Conservation (phyloP, 2,329 filamentous ascomycete genomes). For the Podosphaera xanthii region DNA sequence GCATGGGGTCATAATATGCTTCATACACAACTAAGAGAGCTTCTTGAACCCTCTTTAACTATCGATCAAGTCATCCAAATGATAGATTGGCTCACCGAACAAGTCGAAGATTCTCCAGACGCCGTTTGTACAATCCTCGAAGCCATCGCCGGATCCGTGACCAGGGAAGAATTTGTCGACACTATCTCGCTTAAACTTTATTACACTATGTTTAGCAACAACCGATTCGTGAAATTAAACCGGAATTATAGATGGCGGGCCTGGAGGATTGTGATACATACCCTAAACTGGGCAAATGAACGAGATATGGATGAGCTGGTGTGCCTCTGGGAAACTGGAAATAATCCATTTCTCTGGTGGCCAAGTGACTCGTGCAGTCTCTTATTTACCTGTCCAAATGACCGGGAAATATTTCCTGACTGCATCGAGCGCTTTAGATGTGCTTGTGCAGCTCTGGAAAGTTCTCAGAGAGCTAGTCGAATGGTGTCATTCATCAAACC, state of each 20-base stretch:
- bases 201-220: conserved; percentile 14
- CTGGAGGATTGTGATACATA: conserved; percentile 12
- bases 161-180: conserved; percentile 17
- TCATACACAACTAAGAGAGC: conserved; percentile 9
- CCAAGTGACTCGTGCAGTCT: not conserved
- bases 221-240: conserved; percentile 8
- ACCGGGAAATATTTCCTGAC: conserved; percentile 5
- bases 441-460: conserved; percentile 11
- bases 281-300: conserved; percentile 7
- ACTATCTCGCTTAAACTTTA: conserved; percentile 16
- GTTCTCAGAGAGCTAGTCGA: conserved; percentile 4
- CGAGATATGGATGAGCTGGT: conserved; percentile 7
- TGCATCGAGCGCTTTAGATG: conserved; percentile 10
- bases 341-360: conserved; percentile 7
- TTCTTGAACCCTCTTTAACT: conserved; percentile 19
- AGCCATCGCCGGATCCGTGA: conserved; percentile 18
- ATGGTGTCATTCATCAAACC: conserved; percentile 4
- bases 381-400: not conserved
- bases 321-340: conserved; percentile 7
- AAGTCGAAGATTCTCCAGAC: conserved; percentile 8
- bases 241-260: conserved; percentile 13
- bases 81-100: conserved; percentile 16
- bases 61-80: conserved; percentile 18
- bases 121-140: conserved; percentile 18
- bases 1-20: conserved; percentile 16